Conservation (phyloP, 2,329 filamentous ascomycete species). For the Penicillium sclerotiorum region DNA sequence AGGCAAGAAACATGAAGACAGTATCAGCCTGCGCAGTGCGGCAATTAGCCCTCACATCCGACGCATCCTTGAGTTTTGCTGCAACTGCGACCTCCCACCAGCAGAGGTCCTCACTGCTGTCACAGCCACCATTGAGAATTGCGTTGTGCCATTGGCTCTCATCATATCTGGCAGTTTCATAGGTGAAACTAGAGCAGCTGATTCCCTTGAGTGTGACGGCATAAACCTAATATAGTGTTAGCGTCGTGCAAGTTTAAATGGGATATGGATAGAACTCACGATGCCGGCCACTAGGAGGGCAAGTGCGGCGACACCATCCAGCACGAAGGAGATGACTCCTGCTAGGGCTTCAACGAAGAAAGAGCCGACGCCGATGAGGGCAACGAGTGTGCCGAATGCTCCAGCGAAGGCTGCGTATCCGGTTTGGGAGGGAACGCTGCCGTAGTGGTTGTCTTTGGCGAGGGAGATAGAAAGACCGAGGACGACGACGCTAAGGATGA, state of each 20-base stretch:
- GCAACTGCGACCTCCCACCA: too few species aligned
- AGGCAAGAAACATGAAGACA: conserved; percentile 29
- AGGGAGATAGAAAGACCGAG: conserved; percentile 26
- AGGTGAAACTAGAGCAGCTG: too few species aligned
- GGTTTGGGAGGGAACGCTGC: conserved; percentile 20
- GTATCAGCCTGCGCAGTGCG: conserved; percentile 22
- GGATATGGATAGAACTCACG: conserved; percentile 14
- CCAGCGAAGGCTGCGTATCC: conserved; percentile 27
- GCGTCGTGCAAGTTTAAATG: not conserved
- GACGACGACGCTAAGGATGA: conserved; percentile 24
- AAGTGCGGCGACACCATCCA: conserved; percentile 23
- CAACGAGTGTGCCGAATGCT: conserved; percentile 21
- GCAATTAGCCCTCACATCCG: conserved; percentile 22
- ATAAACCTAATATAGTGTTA: conserved; percentile 17
- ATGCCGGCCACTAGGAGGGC: conserved; percentile 27
- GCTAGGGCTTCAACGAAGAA: conserved; percentile 15
- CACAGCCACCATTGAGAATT: conserved; percentile 26
- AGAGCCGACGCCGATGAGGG: conserved; percentile 18
- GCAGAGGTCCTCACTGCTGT: conserved; percentile 1
- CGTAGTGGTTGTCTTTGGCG: conserved; percentile 20
- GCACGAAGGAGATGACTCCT: conserved; percentile 19
- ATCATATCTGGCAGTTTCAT: not conserved
- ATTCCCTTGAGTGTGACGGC: conserved; percentile 22
- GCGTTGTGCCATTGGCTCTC: conserved; percentile 14
- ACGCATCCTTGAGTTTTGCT: too few species aligned